Percentiles rank a stretch among this genome's conserved stretches.
Evolutionary conservation across 441 rosid species (phyloP).

Genomic region (Syzygium syzygioides): DNA sequence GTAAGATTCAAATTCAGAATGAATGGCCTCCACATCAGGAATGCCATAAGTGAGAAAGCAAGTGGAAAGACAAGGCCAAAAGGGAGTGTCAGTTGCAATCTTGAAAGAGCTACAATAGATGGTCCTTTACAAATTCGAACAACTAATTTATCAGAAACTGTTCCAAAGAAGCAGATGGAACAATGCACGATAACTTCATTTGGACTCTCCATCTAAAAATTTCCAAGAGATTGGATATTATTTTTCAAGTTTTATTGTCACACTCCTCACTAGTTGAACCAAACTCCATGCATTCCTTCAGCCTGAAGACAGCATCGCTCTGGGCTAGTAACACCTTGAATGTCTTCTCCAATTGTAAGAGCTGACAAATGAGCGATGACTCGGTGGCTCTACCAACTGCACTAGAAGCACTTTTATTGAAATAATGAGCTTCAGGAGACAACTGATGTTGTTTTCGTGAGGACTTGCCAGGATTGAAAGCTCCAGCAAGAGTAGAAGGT

Average conservation of each 20-base stretch:
- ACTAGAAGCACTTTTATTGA: slow-evolving; percentile 34
- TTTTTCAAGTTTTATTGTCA: slow-evolving; percentile 71
- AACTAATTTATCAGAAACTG: slow-evolving; percentile 73
- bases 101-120: slow-evolving; percentile 67
- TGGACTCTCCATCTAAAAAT: slow-evolving; percentile 49
- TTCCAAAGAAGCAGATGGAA: slow-evolving; percentile 79
- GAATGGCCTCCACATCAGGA: slow-evolving; percentile 72
- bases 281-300: slow-evolving; percentile 82
- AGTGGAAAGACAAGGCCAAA: slow-evolving; percentile 85
- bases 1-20: slow-evolving; percentile 40
- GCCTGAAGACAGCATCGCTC: slow-evolving; percentile 78
- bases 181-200: slow-evolving; percentile 79
- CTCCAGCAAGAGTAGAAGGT: slow-evolving; percentile 67
- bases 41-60: slow-evolving; percentile 77
- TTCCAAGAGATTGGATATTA: slow-evolving; percentile 47
- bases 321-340: slow-evolving; percentile 80
- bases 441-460: slow-evolving; percentile 65
- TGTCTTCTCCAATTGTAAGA: slow-evolving; percentile 71
- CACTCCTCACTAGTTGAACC: slow-evolving; percentile 66
- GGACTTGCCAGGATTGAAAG: slow-evolving; percentile 61
- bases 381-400: slow-evolving; percentile 52
- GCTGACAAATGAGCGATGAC: slow-evolving; percentile 73
- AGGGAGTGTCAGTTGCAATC: slow-evolving; percentile 91
- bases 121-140: slow-evolving; percentile 88
- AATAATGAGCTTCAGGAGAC: slow-evolving; percentile 64